Evolutionary conservation across 768 basidiomycete species (phyloP).

Genomic region (Amanita inopinata): DNA sequence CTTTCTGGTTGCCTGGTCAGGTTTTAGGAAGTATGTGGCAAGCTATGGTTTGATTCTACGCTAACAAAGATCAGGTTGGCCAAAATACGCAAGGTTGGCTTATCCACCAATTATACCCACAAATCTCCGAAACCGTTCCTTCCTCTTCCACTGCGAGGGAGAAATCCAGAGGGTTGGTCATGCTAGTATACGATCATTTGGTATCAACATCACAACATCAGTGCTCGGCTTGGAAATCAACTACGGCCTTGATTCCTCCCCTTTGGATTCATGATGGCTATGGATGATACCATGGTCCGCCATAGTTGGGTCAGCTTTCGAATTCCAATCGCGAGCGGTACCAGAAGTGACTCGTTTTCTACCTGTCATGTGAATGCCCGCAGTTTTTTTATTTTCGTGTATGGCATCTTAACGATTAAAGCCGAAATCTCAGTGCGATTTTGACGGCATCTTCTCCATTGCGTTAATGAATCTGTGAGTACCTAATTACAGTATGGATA

Average conservation of each 20-base stretch:
- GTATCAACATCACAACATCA: not conserved
- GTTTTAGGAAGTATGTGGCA: constrained; percentile 48
- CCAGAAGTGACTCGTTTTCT: too few relatives aligned
- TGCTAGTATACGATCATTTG: constrained; percentile 11
- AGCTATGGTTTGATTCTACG: constrained; percentile 7
- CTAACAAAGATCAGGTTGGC: constrained; percentile 23
- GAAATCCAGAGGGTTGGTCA: constrained; percentile 33
- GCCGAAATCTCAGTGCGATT: too few relatives aligned
- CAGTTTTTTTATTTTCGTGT: too few relatives aligned
- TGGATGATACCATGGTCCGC: not conserved
- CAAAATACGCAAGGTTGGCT: constrained; percentile 37
- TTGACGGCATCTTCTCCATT: too few relatives aligned
- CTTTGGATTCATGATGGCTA: not conserved
- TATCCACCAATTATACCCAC: constrained; percentile 25
- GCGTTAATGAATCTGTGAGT: too few relatives aligned
- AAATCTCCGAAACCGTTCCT: constrained; percentile 28
- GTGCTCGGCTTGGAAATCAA: not conserved
- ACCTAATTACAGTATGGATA: too few relatives aligned
- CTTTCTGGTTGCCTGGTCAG: constrained; percentile 50
- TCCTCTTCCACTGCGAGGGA: constrained; percentile 35
- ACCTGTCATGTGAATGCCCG: too few relatives aligned
- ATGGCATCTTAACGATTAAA: too few relatives aligned
- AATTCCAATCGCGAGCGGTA: too few relatives aligned
- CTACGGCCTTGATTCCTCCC: not conserved
- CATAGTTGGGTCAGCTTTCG: too few relatives aligned